Percentiles rank a stretch among this genome's conserved stretches.
phyloP scores from a whole-genome alignment of 2,329 filamentous ascomycete genomes.

The Aspergillus glaucus region DNA sequence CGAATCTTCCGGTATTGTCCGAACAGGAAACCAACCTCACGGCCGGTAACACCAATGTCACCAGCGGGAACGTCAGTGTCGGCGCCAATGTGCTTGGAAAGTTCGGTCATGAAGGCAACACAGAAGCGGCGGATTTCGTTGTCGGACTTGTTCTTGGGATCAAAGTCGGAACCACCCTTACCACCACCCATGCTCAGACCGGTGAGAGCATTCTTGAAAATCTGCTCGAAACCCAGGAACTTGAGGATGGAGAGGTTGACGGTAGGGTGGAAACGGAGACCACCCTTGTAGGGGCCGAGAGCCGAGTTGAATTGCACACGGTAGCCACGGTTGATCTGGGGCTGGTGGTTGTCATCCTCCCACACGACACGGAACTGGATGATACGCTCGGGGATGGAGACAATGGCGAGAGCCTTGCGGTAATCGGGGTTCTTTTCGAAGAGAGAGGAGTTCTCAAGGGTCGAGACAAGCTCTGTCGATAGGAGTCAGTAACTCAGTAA shows the following conservation, averaged over 20 bases:
- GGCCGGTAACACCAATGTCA: conserved; percentile 87
- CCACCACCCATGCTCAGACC: conserved; percentile 93
- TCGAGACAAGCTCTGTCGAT: conserved; percentile 70
- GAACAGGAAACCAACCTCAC: conserved; percentile 93
- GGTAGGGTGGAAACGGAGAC: conserved; percentile 81
- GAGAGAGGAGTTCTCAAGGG: conserved; percentile 86
- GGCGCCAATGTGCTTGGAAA: conserved; percentile 91
- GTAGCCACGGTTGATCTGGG: conserved; percentile 91
- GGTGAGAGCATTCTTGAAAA: conserved; percentile 98
- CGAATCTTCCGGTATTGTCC: conserved; percentile 83
- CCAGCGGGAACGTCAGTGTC: conserved; percentile 95
- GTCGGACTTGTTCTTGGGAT: conserved; percentile 97
- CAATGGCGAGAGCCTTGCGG: conserved; percentile 80
- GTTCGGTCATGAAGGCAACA: conserved; percentile 89
- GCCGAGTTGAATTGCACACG: conserved; percentile 98
- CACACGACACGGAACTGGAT: conserved; percentile 97
- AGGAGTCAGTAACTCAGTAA: too few relatives aligned
- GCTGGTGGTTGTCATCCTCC: conserved; percentile 82
- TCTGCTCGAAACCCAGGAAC: conserved; percentile 98
- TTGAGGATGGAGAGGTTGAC: conserved; percentile 68
- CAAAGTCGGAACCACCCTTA: conserved; percentile 97
- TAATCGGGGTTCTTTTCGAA: conserved; percentile 95
- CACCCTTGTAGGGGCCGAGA: conserved; percentile 96
- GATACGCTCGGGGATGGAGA: conserved; percentile 85
- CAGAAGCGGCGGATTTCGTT: conserved; percentile 97